A percentile compares a stretch with the other conserved stretches of the same genome.
Conservation (phyloP, 768 basidiomycete genomes). For the Neoboletus subvelutipes region DNA sequence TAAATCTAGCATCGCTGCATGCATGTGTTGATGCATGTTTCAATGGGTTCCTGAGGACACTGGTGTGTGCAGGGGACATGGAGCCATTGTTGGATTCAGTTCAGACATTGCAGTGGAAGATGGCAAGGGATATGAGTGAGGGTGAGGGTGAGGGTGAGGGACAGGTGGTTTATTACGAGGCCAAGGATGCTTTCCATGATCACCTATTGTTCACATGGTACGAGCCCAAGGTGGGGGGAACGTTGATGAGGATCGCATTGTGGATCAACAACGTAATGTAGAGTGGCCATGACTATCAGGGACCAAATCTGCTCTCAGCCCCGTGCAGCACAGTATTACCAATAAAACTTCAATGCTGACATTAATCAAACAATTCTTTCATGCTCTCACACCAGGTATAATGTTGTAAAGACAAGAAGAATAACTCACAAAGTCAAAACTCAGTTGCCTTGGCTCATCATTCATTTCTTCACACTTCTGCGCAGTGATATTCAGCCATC, state of each 20-base stretch:
- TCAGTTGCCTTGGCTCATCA: not conserved
- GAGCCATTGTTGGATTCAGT: constrained; percentile 61
- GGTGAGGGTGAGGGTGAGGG: constrained; percentile 39
- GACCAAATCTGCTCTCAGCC: not conserved
- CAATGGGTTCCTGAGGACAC: constrained; percentile 57
- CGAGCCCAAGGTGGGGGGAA: constrained; percentile 55
- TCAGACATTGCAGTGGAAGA: constrained; percentile 44
- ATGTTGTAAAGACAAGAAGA: not conserved
- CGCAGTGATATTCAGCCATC: not conserved
- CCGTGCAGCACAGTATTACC: not conserved
- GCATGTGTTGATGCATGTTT: constrained; percentile 44
- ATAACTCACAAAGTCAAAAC: not conserved
- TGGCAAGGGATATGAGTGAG: constrained; percentile 53
- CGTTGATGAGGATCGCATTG: constrained; percentile 46
- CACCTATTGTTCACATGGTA: constrained; percentile 50
- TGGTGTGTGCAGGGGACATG: constrained; percentile 57
- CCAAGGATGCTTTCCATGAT: constrained; percentile 54
- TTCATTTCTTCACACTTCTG: not conserved
- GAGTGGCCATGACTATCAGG: not conserved
- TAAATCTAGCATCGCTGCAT: constrained; percentile 57
- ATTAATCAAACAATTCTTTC: not conserved
- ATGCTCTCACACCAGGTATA: not conserved
- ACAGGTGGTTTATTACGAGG: constrained; percentile 46
- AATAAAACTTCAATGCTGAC: not conserved
- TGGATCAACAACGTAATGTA: constrained; percentile 38